These are phyloP conservation scores for Aspergillus campestris DNA, from an alignment of 495 filamentous ascomycete genomes.

Conservation along the genomic window DNA sequence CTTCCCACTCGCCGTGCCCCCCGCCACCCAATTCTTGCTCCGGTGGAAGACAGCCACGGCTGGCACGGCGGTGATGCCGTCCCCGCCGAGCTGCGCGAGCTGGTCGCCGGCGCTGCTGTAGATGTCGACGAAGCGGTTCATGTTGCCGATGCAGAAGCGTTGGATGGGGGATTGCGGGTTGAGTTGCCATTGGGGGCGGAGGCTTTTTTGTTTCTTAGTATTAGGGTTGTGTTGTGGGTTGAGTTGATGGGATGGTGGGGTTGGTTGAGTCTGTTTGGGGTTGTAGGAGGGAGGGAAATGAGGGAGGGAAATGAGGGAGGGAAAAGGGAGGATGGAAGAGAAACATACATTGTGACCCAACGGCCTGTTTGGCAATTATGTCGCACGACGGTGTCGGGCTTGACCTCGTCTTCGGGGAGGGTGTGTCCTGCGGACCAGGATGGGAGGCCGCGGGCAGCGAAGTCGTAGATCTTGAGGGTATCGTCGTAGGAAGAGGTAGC, in stretches of 20 bases:
- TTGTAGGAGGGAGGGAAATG: background rate
- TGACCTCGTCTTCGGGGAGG: conserved; percentile 52
- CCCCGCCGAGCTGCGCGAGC: conserved; percentile 79
- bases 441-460: conserved; percentile 48
- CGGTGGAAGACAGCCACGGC: conserved; percentile 89
- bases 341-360: conserved; percentile 63
- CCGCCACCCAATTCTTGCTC: conserved; percentile 82
- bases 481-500: conserved; percentile 94
- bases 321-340: background rate
- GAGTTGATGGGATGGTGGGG: background rate
- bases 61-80: conserved; percentile 88
- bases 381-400: conserved; percentile 56
- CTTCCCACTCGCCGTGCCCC: conserved; percentile 88
- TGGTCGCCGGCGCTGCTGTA: conserved; percentile 75
- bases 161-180: conserved; percentile 67
- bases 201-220: conserved; percentile 27
- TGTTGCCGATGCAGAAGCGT: conserved; percentile 89
- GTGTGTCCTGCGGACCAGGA: conserved; percentile 56
- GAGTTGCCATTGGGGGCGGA: conserved; percentile 88
- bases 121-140: conserved; percentile 95
- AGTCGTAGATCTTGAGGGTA: conserved; percentile 83
- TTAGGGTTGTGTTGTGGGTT: background rate
- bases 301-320: background rate
- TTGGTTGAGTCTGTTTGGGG: background rate
- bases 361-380: conserved; percentile 97